Evolutionary conservation across 768 basidiomycete species (phyloP).

Genomic region (Boletus reticuloceps): DNA sequence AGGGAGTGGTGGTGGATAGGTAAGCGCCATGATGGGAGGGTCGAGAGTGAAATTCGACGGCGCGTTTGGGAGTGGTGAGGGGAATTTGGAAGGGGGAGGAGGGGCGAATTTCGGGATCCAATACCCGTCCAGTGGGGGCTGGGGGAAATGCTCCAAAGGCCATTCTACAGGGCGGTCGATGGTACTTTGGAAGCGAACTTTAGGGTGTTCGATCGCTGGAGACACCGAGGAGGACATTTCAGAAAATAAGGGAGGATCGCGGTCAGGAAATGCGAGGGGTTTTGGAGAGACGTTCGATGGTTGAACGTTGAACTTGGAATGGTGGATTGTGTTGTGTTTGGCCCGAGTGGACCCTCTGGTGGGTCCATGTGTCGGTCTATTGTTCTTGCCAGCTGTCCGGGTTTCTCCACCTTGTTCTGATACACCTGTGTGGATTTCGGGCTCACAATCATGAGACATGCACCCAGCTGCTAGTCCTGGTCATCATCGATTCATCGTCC

Average conservation of each 20-base stretch:
- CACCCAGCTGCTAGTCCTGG: no score
- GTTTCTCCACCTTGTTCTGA: no score
- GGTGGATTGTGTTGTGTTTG: no score
- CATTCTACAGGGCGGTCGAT: slow-evolving; percentile 12
- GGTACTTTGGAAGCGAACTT: background rate
- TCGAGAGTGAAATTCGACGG: slow-evolving; percentile 10
- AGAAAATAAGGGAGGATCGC: background rate
- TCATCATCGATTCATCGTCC: no score
- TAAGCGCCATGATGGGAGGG: slow-evolving; percentile 28
- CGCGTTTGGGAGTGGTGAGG: background rate
- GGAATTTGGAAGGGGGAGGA: slow-evolving; percentile 17
- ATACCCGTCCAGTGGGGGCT: slow-evolving; percentile 24
- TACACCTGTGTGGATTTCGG: no score
- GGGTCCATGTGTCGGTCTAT: no score
- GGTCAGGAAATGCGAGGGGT: no score
- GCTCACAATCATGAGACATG: no score
- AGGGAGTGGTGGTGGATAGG: slow-evolving; percentile 28
- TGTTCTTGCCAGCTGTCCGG: no score
- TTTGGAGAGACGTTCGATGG: no score
- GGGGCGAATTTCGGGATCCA: slow-evolving; percentile 25
- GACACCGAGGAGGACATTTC: slow-evolving; percentile 4
- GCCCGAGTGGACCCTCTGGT: no score
- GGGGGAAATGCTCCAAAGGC: slow-evolving; percentile 29
- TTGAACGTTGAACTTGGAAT: no score
- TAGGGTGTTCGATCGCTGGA: background rate